Percentiles rank a stretch among this genome's conserved stretches.
phyloP scores from a whole-genome alignment of 2,329 filamentous ascomycete genomes.

The Ophiostoma ips region DNA sequence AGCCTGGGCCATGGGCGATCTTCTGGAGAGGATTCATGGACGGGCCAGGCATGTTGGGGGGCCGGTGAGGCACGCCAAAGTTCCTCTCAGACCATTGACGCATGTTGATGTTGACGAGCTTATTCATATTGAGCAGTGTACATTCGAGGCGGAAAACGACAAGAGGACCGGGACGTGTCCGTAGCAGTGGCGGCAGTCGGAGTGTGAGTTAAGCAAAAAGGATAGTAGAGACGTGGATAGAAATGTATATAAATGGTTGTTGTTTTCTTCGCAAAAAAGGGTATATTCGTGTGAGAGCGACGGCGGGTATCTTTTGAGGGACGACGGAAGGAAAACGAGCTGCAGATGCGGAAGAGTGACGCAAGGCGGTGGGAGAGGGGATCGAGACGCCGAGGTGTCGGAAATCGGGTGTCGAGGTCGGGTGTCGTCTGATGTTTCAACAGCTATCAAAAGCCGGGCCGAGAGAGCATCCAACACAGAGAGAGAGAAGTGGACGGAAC shows the following conservation, averaged over 20 bases:
- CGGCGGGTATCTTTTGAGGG: slow-evolving; percentile 4
- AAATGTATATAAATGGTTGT: not conserved
- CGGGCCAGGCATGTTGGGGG: slow-evolving; percentile 39
- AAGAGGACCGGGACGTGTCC: no score
- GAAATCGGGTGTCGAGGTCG: not conserved
- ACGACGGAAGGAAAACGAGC: not conserved
- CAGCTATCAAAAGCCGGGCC: not conserved
- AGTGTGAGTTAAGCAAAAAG: not conserved
- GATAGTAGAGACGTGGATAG: not conserved
- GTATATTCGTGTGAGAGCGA: not conserved
- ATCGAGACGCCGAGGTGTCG: not conserved
- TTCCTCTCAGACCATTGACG: slow-evolving; percentile 58
- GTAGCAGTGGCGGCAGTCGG: not conserved
- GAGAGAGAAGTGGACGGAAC: no score
- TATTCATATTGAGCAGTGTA: slow-evolving; percentile 40
- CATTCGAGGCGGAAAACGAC: slow-evolving; percentile 15
- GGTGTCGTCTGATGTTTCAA: not conserved
- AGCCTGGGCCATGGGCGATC: slow-evolving; percentile 32
- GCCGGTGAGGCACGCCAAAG: slow-evolving; percentile 47
- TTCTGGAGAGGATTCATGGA: slow-evolving; percentile 45
- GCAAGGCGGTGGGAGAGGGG: not conserved
- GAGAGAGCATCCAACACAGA: not conserved
- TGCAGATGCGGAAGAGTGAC: not conserved
- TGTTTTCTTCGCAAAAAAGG: slow-evolving; percentile 3
- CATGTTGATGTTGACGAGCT: slow-evolving; percentile 48